phyloP scores from a whole-genome alignment of 1,139 yeast species.

The Scheffersomyces lignicola region DNA sequence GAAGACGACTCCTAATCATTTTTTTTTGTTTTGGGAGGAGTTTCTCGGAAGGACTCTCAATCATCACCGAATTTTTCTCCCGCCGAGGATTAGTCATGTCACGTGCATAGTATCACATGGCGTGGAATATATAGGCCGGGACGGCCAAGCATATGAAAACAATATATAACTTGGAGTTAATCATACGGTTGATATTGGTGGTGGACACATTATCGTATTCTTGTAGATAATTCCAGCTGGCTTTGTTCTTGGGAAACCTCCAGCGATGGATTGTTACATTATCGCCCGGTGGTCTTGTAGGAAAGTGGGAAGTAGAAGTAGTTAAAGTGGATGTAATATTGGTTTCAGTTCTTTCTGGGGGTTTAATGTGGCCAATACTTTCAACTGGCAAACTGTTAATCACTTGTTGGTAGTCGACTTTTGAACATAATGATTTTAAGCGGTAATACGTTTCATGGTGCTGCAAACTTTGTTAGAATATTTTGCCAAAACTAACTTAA shows the following conservation, averaged over 20 bases:
- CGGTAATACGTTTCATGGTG: constrained; percentile 13
- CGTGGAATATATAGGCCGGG: neutral
- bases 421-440: constrained; percentile 6
- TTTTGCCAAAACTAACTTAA: neutral
- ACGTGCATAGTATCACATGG: neutral
- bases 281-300: neutral
- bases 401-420: neutral
- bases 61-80: too few relatives aligned
- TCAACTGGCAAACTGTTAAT: constrained; percentile 1
- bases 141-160: neutral
- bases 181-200: neutral
- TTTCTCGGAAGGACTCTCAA: too few relatives aligned
- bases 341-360: neutral
- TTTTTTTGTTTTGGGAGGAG: too few relatives aligned
- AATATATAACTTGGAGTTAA: neutral
- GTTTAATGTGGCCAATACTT: neutral
- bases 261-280: neutral
- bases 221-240: too few relatives aligned
- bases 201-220: neutral
- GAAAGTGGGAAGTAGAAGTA: neutral
- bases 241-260: constrained; percentile 1
- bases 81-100: too few relatives aligned
- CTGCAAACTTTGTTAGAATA: constrained; percentile 8
- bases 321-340: neutral
- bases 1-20: too few relatives aligned